A percentile compares a stretch with the other conserved stretches of the same genome.
Conservation (phyloP, 345 rosid genomes). For the Arabis hirsuta region DNA sequence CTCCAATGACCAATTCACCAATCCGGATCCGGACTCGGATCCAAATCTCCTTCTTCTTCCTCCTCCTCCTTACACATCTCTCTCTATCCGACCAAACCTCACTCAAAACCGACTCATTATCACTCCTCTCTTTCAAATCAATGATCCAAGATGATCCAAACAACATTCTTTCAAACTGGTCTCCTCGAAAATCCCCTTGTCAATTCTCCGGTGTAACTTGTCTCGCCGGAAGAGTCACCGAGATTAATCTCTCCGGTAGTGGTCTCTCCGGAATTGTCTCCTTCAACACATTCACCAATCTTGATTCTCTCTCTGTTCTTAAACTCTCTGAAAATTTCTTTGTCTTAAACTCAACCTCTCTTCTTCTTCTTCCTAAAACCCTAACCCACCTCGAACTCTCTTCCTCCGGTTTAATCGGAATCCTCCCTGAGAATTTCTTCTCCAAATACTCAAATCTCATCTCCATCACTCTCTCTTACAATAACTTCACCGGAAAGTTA, state of each 20-base stretch:
- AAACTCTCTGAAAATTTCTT: constrained; percentile 68
- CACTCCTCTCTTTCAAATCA: constrained; percentile 70
- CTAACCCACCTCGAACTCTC: constrained; percentile 74
- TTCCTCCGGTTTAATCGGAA: constrained; percentile 64
- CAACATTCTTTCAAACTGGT: constrained; percentile 67
- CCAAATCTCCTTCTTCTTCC: constrained; percentile 45
- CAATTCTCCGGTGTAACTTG: constrained; percentile 80
- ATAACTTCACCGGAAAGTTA: constrained; percentile 68
- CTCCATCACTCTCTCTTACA: constrained; percentile 59
- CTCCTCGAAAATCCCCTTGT: constrained; percentile 59
- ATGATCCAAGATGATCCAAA: constrained; percentile 71
- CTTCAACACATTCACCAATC: constrained; percentile 61
- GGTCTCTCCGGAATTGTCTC: constrained; percentile 61
- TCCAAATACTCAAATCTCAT: constrained; percentile 61
- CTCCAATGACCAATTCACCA: constrained; percentile 58
- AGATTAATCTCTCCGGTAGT: constrained; percentile 66
- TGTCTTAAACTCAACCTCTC: constrained; percentile 62
- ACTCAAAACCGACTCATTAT: constrained; percentile 68
- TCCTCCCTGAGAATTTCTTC: constrained; percentile 62
- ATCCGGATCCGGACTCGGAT: constrained; percentile 40
- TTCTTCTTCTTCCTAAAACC: constrained; percentile 72
- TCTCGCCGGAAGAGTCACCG: constrained; percentile 63
- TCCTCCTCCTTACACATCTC: constrained; percentile 40
- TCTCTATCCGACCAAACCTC: constrained; percentile 51
- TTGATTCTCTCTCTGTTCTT: constrained; percentile 62